phyloP scores from a whole-genome alignment of 345 rosid species.

The Lepidium africanum region DNA sequence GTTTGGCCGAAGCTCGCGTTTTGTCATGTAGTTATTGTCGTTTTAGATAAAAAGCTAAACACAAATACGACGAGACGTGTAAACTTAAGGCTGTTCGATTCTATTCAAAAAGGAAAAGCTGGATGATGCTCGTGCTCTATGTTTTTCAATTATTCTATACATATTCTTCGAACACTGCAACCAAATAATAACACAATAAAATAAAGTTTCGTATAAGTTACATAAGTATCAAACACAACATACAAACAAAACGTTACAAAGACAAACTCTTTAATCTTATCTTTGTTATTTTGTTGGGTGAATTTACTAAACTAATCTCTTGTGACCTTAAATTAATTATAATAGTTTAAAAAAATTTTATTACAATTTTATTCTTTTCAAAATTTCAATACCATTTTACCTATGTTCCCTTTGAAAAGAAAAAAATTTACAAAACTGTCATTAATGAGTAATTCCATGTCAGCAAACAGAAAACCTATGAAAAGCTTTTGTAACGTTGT shows the following conservation, averaged over 20 bases:
- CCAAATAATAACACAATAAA: not conserved
- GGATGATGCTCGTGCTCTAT: constrained; percentile 18
- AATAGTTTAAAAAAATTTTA: too few relatives aligned
- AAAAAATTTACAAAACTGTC: too few relatives aligned
- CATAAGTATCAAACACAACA: constrained; percentile 8
- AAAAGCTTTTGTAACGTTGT: too few relatives aligned
- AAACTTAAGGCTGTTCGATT: constrained; percentile 28
- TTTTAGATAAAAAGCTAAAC: constrained; percentile 14
- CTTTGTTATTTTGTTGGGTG: not conserved
- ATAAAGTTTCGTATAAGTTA: not conserved
- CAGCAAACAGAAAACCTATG: too few relatives aligned
- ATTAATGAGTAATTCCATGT: too few relatives aligned
- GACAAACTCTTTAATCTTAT: constrained; percentile 6
- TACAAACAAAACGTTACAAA: constrained; percentile 12
- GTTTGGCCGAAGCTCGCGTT: constrained; percentile 33
- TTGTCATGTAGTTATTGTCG: constrained; percentile 32
- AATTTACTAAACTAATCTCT: too few relatives aligned
- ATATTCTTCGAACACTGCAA: not conserved
- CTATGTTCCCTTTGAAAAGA: too few relatives aligned
- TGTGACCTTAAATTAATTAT: too few relatives aligned
- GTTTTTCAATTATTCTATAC: not conserved
- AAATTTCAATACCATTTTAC: too few relatives aligned
- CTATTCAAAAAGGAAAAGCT: constrained; percentile 24
- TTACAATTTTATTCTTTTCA: too few relatives aligned
- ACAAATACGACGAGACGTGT: constrained; percentile 35